Conservation (phyloP, 2,329 filamentous ascomycete genomes). For the Diaporthe ilicicola region DNA sequence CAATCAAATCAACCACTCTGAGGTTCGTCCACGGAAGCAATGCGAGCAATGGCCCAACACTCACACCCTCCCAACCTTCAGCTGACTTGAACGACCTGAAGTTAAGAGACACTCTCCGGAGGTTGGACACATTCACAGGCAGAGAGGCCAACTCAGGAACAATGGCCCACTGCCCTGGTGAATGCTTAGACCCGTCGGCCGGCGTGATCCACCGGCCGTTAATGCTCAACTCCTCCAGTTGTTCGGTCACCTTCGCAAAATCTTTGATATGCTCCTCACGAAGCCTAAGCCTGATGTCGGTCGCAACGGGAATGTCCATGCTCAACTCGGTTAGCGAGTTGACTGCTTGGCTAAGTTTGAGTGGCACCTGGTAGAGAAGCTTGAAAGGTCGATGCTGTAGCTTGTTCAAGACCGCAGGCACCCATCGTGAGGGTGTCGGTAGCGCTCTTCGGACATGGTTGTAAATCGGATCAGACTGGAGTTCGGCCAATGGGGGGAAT, state of each 20-base stretch:
- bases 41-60: not conserved
- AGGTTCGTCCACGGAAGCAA: not conserved
- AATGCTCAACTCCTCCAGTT: not conserved
- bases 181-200: too few species aligned
- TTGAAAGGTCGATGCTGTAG: rapidly evolving
- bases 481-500: not conserved
- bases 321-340: not conserved
- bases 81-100: too few species aligned
- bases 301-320: rapidly evolving
- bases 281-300: not conserved
- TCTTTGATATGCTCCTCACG: not conserved
- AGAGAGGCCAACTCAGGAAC: not conserved
- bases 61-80: not conserved
- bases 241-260: not conserved
- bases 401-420: rapidly evolving
- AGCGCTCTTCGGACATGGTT: rapidly evolving
- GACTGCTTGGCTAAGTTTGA: not conserved
- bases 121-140: not conserved
- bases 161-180: rapidly evolving
- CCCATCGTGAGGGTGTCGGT: not conserved
- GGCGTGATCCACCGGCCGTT: rapidly evolving
- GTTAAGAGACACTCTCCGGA: not conserved
- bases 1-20: rapidly evolving
- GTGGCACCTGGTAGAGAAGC: not conserved
- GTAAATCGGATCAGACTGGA: not conserved